These are phyloP conservation scores for Picochlorum sp. DNA, from an alignment of 139 green algal species.

Conservation along the genomic window DNA sequence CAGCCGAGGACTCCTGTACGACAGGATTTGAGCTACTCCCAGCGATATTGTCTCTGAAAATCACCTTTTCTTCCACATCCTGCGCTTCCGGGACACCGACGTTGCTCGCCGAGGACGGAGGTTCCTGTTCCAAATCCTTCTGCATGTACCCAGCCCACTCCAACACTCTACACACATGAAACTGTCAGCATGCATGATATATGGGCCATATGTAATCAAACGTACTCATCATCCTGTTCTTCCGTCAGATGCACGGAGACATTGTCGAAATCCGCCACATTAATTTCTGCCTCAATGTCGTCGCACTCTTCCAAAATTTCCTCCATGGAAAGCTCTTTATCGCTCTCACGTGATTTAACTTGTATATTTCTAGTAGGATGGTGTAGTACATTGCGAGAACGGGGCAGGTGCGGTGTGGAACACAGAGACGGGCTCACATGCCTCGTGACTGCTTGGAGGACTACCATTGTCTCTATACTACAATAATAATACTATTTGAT, in stretches of 20 bases:
- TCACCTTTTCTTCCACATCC: not conserved
- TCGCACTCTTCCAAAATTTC: not conserved
- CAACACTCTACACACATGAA: too few relatives aligned
- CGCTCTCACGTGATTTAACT: not conserved
- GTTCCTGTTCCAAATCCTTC: too few relatives aligned
- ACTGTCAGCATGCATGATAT: too few relatives aligned
- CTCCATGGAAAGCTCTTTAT: not conserved
- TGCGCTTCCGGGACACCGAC: too few relatives aligned
- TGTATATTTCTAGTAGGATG: not conserved
- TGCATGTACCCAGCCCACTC: too few relatives aligned
- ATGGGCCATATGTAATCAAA: not conserved
- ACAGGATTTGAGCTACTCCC: not conserved
- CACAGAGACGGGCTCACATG: too few relatives aligned
- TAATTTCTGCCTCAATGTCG: not conserved
- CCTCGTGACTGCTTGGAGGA: too few relatives aligned
- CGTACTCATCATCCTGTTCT: not conserved
- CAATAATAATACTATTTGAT: too few relatives aligned
- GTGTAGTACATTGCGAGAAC: too few relatives aligned
- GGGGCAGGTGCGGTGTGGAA: too few relatives aligned
- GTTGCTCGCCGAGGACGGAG: too few relatives aligned
- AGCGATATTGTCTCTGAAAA: not conserved
- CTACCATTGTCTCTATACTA: too few relatives aligned
- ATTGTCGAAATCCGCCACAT: conserved; percentile 1
- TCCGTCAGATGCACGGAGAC: not conserved
- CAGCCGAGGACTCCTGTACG: not conserved